A percentile compares a stretch with the other conserved stretches of the same genome.
These are phyloP conservation scores for Coccomyxa sp. DNA, from an alignment of 139 green algal genomes.

Conservation along the genomic window DNA sequence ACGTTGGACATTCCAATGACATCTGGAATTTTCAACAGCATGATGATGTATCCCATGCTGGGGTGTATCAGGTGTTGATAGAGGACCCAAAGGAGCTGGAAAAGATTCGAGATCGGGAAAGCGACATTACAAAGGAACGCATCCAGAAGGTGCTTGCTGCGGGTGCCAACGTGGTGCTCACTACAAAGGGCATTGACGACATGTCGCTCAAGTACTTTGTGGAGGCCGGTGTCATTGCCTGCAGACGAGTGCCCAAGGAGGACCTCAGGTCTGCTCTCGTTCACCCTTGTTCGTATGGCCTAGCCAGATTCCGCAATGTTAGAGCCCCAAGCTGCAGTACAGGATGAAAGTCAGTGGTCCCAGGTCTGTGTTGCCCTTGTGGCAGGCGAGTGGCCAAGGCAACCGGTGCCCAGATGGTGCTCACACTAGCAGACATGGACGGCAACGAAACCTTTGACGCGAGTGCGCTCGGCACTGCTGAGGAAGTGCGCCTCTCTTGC, in stretches of 20 bases:
- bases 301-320: no score
- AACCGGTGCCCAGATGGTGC: conserved; percentile 82
- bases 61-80: conserved; percentile 69
- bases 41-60: no score
- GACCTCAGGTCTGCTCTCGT: conserved; percentile 73
- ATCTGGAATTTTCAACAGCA: no score
- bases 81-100: conserved; percentile 95
- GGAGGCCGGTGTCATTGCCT: conserved; percentile 89
- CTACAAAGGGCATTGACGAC: conserved; percentile 99
- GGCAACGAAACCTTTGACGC: conserved; percentile 94
- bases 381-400: conserved; percentile 86
- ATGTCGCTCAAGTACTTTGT: conserved; percentile 99
- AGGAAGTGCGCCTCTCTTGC: conserved; percentile 49
- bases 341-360: background rate
- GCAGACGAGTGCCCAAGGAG: conserved; percentile 89
- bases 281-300: background rate
- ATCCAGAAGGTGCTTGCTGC: conserved; percentile 88
- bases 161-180: conserved; percentile 96
- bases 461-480: conserved; percentile 56
- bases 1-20: no score
- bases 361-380: background rate
- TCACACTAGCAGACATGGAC: conserved; percentile 95
- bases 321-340: no score
- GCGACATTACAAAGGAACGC: conserved; percentile 93
- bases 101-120: conserved; percentile 89